phyloP scores from a whole-genome alignment of 768 basidiomycete genomes.

The Tremella fuciformis region DNA sequence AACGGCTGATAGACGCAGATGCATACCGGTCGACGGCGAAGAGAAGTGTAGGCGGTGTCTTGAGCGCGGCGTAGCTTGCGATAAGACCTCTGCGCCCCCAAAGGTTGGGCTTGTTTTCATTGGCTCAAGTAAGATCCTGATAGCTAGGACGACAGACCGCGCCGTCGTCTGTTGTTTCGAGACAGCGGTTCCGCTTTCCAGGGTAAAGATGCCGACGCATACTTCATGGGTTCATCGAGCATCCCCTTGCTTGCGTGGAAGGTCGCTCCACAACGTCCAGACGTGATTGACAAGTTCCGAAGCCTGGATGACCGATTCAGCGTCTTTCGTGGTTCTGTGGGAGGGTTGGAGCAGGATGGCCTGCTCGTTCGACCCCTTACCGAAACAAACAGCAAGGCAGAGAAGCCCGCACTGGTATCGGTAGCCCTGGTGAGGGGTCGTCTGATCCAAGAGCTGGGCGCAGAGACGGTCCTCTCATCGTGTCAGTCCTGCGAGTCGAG shows the following conservation, averaged over 20 bases:
- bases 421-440: constrained; percentile 4
- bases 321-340: constrained; percentile 10
- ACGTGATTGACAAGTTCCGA: constrained; percentile 11
- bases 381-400: neutral
- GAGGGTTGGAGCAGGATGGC: constrained; percentile 13
- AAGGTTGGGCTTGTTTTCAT: constrained; percentile 9
- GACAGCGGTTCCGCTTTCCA: constrained; percentile 10
- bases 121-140: neutral
- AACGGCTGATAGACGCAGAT: constrained; percentile 3
- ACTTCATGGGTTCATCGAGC: constrained; percentile 19
- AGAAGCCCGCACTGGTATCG: constrained; percentile 7
- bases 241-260: constrained; percentile 10
- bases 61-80: constrained; percentile 8
- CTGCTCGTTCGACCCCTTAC: constrained; percentile 4
- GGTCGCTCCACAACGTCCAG: constrained; percentile 2
- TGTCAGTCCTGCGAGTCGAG: neutral
- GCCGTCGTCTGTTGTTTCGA: constrained; percentile 16
- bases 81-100: constrained; percentile 15
- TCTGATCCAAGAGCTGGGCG: constrained; percentile 5
- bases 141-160: constrained; percentile 15
- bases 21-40: constrained; percentile 8
- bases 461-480: constrained; percentile 5
- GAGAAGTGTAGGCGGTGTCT: constrained; percentile 15
- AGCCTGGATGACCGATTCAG: constrained; percentile 10
- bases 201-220: constrained; percentile 12